Evolutionary conservation across 805 yeast species (phyloP).

Genomic region (Myxozyma vanderwaltii): DNA sequence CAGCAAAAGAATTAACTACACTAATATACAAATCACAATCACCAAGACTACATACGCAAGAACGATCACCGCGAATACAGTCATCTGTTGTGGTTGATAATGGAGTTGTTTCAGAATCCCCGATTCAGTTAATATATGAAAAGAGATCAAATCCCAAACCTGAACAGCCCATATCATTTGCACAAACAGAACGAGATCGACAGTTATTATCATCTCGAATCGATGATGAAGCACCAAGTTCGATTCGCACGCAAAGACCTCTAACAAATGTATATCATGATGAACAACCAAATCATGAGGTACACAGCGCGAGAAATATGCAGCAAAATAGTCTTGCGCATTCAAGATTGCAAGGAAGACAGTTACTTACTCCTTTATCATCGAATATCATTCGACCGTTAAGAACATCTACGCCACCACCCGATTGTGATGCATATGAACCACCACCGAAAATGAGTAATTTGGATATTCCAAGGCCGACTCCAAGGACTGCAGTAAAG

Average conservation of each 20-base stretch:
- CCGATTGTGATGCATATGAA: conserved; percentile 13
- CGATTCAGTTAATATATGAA: neutral
- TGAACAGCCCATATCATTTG: conserved; percentile 1
- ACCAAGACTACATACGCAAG: neutral
- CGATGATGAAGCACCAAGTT: neutral
- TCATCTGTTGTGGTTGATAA: neutral
- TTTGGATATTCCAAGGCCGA: conserved; percentile 28
- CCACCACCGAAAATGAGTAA: conserved; percentile 36
- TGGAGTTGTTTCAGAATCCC: neutral
- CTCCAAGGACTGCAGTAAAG: conserved; percentile 20
- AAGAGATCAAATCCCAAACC: neutral
- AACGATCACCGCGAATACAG: neutral
- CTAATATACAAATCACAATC: neutral
- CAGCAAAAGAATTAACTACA: conserved; percentile 1
- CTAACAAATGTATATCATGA: conserved; percentile 15
- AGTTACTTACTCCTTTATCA: conserved; percentile 32
- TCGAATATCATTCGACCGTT: conserved; percentile 34
- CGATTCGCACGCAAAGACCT: conserved; percentile 4
- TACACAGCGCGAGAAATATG: neutral
- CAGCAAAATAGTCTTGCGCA: neutral
- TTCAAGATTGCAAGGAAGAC: conserved; percentile 21
- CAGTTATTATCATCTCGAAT: neutral
- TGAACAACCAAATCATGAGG: conserved; percentile 9
- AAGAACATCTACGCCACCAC: conserved; percentile 26
- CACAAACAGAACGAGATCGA: neutral